Base-by-base conservation (phyloP, 192 early-diverging fungal species). In the Entomortierella beljakovae region DNA sequence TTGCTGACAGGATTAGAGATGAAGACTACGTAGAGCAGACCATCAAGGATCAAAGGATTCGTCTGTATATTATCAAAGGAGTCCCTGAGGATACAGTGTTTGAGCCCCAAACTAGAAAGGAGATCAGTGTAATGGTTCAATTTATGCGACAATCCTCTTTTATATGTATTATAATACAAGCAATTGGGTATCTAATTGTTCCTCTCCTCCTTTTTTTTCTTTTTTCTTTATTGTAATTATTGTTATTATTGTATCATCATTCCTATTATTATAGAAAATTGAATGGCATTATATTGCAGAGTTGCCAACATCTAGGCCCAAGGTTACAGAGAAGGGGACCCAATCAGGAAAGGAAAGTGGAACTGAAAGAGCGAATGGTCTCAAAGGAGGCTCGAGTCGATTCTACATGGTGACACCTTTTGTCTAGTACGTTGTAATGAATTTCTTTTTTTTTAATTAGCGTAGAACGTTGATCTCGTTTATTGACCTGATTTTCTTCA, bases 51-150 rank as follows among this genome's bases (percentile, higher is more conserved):
- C 97, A 99, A 82, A 82, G 92, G 61, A 93, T 97, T 33, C 84
- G 94, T 32, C 71, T 99, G 68, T 99, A 98, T 67, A 95, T 99
- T 68, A 89, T 97, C 52, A 84, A 91, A 51, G 94, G 94, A 43
- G 93, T 99, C 5, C 81, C 92, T 23, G 95, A 97, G 80, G 77
- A 83, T 68, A 93, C 94, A 0, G 53, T 85, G 28, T 99, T 99
- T 71, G 82, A 85, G 46, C 92, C 97, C 7, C 90, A 88, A 51
- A 95, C 94, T 9, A 85, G 97, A 58, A 97, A 97, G 79, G 97
- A 99, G 77, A 98, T 99, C 77, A 96, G 97, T 79, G 92, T 93
- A 86, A 61, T 76, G 77, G 5, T 48, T 49, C 32, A 23, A 11
- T 53, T 53, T 22, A 6, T 57, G 3, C 54, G 6, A 15, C 32